Evolutionary conservation across 108 stramenopile genomes (phyloP), one percentile per base, ranked within the genome.

Genomic region (Pseudonitzschia delicatissima): DNA sequence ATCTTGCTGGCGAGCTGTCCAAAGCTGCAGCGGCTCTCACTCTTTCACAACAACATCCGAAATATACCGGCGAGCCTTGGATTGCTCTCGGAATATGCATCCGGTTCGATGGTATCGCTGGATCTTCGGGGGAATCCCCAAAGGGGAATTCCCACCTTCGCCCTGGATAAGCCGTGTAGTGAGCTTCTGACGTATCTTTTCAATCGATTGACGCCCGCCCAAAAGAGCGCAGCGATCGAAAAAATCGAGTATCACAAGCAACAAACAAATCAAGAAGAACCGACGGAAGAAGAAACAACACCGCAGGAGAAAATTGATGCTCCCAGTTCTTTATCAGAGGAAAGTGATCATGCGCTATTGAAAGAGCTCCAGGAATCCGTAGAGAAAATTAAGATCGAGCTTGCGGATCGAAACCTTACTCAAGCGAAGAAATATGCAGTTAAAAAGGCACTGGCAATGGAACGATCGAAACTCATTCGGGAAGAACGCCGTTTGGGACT

Each of bases 371-470:
- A 25, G 27, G 32, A 48, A 4, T 66, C 48, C 17, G 74, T 80
- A 20, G 45, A 66, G 7, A 32, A 66, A 25, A 18, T 77, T 32
- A 48, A 76, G 25, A 17, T 8, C 8, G 29, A 81, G 47, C 0
- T 81, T 21, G 70, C 73, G 17, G 69, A 62, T 45, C 29, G 62
- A 4, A 62, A 60, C 26, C 42, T 81, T 2, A 60, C 66, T 4
- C 66, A 81, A 63, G 80, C 80, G 32, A 77, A 75, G 51, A 61
- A 68, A 48, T 77, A 77, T 49, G 76, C 80, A 7, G 25, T 76
- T 45, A 81, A 81, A 53, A 81, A 81, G 55, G 23, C 49, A 15
- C 45, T 81, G 42, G 80, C 80, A 5, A 74, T 81, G 76, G 68
- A 75, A 51, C 72, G 68, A 36, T 71, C 80, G 6, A 77, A 76